These are phyloP conservation scores for Bryopsis sp. DNA, from an alignment of 139 green algal species.

Conservation along the genomic window DNA sequence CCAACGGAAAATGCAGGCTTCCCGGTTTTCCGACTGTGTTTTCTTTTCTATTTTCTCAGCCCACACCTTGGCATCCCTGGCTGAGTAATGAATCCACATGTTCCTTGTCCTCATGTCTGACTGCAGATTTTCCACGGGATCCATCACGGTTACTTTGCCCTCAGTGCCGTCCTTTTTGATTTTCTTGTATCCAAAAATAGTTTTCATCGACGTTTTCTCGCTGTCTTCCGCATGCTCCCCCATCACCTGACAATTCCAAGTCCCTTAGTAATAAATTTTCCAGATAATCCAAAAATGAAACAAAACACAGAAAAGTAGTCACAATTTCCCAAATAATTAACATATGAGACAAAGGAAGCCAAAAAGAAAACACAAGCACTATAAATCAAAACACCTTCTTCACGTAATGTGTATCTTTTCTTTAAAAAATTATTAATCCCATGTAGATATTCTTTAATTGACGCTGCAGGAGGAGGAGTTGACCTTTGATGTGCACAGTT, in stretches of 20 bases:
- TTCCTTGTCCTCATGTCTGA: conserved; percentile 29
- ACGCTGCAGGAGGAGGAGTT: no score
- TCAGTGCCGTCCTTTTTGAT: conserved; percentile 66
- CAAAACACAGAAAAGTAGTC: no score
- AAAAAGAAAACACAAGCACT: conserved; percentile 3
- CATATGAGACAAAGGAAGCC: conserved; percentile 17
- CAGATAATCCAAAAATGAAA: no score
- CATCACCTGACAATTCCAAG: conserved; percentile 35
- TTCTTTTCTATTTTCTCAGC: neutral
- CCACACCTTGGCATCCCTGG: conserved; percentile 70
- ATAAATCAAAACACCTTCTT: conserved; percentile 13
- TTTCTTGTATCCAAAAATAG: conserved; percentile 67
- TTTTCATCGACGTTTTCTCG: conserved; percentile 81
- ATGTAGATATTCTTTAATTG: no score
- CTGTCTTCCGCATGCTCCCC: neutral
- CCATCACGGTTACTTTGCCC: conserved; percentile 52
- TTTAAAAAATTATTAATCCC: no score
- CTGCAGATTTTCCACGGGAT: conserved; percentile 66
- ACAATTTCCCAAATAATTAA: no score
- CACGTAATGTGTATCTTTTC: no score
- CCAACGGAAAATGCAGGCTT: no score
- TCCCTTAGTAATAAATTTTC: no score
- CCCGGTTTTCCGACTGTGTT: no score
- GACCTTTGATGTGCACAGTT: no score
- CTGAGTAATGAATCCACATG: conserved; percentile 86